Evolutionary conservation across 176 grass and related monocot genomes (phyloP), one percentile per base, ranked within the genome.

Genomic region (Puya raimondii): DNA sequence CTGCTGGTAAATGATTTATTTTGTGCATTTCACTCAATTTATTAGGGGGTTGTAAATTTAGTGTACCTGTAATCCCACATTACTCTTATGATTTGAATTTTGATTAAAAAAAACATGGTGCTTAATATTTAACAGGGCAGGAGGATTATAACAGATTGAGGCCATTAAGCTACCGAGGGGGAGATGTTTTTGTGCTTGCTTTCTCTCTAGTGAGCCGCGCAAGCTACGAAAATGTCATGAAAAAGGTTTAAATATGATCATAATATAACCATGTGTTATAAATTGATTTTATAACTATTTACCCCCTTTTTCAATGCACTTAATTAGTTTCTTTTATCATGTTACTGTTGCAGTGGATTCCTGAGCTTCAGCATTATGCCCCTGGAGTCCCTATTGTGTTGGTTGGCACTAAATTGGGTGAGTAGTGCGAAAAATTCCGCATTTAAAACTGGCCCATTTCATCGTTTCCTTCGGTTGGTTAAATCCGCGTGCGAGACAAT

Each of bases 121-220:
- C 13, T 67, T 1, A 56, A 53, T 17, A n/a, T 65, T 72, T 66
- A 64, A 26, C 74, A 96, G 91, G 91, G 22, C 91, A 96, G 74
- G 91, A 96, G 74, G 91, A 96, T 80, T 96, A 96, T 73, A 96
- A 96, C 50, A 86, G 91, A 75, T 64, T 96, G 80, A 78, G 91
- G 72, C 91, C 91, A 47, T 71, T 96, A 29, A 96, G 91, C 78
- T 96, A 91, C 64, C 87, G 91, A 1, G 91, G 91, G 22, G 88
- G 88, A 2, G 91, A 96, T 84, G 91, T 86, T 3, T 96, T 96
- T 53, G 88, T 96, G 78, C 91, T 96, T 10, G 80, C 91, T 63
- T 96, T 96, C 85, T 96, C 91, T 11, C 83, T 96, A 17, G 88
- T 96, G 54, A 96, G 91, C 78, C 80, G 80, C 48, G 91, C 91